Evolutionary conservation across 441 rosid genomes (phyloP).

Genomic region (Isatis lusitanica): DNA sequence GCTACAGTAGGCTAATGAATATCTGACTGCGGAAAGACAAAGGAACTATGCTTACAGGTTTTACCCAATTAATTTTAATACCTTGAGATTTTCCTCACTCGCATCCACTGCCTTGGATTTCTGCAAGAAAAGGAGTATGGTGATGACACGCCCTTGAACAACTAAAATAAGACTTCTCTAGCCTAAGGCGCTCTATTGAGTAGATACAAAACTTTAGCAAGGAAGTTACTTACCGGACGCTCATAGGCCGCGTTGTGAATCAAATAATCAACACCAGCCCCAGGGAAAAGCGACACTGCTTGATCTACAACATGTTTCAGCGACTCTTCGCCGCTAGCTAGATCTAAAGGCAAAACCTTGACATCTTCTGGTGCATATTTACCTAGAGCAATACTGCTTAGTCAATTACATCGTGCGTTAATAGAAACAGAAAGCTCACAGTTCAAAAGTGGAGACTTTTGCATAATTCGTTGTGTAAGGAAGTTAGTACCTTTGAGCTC

Average conservation of each 20-base stretch:
- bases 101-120: constrained; percentile 78
- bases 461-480: neutral
- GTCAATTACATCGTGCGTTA: neutral
- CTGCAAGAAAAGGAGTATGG: constrained; percentile 42
- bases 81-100: constrained; percentile 79
- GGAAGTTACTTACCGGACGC: constrained; percentile 64
- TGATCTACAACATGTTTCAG: constrained; percentile 64
- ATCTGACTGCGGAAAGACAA: neutral
- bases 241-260: constrained; percentile 90
- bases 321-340: constrained; percentile 70
- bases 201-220: neutral
- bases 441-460: neutral
- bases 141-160: constrained; percentile 2
- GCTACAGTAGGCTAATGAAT: constrained; percentile 10
- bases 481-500: constrained; percentile 60
- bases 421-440: neutral
- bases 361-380: constrained; percentile 75
- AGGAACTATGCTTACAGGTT: neutral
- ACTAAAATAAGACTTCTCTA: neutral
- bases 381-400: constrained; percentile 45
- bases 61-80: constrained; percentile 26
- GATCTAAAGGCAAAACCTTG: constrained; percentile 75
- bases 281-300: constrained; percentile 68
- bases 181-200: neutral
- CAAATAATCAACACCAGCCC: constrained; percentile 75